phyloP scores from a whole-genome alignment of 2,329 filamentous ascomycete genomes.

The Elsinoe australis region DNA sequence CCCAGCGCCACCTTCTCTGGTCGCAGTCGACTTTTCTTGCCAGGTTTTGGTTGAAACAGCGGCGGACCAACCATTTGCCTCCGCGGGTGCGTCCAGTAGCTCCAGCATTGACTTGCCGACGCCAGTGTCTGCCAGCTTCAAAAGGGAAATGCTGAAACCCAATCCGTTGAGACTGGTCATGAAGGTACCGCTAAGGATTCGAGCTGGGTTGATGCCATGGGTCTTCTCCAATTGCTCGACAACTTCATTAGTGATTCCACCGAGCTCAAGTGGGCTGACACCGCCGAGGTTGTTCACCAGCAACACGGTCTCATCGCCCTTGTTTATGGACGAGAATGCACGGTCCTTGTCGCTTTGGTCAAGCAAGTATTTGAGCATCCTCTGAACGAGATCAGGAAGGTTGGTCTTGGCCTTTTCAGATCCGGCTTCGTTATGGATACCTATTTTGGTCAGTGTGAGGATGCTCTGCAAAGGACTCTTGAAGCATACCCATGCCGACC shows the following conservation, averaged over 20 bases:
- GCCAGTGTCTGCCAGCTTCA: slow-evolving; percentile 56
- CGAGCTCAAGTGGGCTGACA: slow-evolving; percentile 63
- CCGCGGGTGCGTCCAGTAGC: slow-evolving; percentile 59
- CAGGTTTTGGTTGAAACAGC: slow-evolving; percentile 53
- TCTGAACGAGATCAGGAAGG: slow-evolving; percentile 41
- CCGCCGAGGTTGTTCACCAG: slow-evolving; percentile 70
- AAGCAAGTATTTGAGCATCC: slow-evolving; percentile 59
- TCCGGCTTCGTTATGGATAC: slow-evolving; percentile 55
- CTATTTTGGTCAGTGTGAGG: neutral
- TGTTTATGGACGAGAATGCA: slow-evolving; percentile 58
- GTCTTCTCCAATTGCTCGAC: slow-evolving; percentile 51
- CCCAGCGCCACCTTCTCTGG: slow-evolving; percentile 32
- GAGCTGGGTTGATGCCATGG: slow-evolving; percentile 53
- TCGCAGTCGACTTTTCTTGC: slow-evolving; percentile 41
- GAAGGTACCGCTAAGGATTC: slow-evolving; percentile 59
- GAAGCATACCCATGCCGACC: slow-evolving; percentile 55
- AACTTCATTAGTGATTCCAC: slow-evolving; percentile 63
- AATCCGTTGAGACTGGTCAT: slow-evolving; percentile 66
- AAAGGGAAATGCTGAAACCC: slow-evolving; percentile 61
- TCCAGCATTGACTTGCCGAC: slow-evolving; percentile 57
- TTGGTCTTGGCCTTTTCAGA: slow-evolving; percentile 37
- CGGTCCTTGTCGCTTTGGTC: slow-evolving; percentile 58
- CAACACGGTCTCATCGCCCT: slow-evolving; percentile 57
- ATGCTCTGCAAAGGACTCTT: neutral
- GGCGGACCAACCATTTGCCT: slow-evolving; percentile 60